A percentile compares a stretch with the other conserved stretches of the same genome.
Conservation (phyloP, 2,329 filamentous ascomycete species). For the Beauveria medogensis region DNA sequence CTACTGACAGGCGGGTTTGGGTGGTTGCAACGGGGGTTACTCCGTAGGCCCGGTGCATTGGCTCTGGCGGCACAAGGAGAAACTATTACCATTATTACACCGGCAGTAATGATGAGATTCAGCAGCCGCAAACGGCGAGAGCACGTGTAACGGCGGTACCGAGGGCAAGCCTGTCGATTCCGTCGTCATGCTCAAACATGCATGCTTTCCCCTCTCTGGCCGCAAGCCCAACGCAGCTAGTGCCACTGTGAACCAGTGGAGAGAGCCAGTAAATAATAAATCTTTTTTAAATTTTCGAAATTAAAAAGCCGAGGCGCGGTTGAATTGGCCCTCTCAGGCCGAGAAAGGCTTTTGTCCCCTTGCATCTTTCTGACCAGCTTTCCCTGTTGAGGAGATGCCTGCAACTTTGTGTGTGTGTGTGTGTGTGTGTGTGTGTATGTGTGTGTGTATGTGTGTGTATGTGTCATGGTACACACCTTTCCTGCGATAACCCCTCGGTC, state of each 20-base stretch:
- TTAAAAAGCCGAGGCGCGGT: constrained; percentile 5
- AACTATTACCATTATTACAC: too few relatives aligned
- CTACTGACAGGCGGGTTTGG: not conserved
- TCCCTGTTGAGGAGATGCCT: not conserved
- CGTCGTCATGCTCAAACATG: not conserved
- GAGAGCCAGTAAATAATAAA: not conserved
- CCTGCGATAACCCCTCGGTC: not conserved
- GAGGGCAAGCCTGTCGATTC: too few relatives aligned
- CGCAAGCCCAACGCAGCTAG: too few relatives aligned
- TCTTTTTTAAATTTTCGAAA: not conserved
- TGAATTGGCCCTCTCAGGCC: not conserved
- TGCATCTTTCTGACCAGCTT: not conserved
- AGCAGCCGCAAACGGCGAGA: too few relatives aligned
- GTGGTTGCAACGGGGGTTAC: not conserved
- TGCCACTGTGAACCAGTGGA: not conserved
- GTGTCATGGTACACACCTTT: not conserved
- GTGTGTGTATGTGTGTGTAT: not conserved
- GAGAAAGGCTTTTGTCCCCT: not conserved
- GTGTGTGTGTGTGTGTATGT: not conserved
- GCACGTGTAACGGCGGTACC: too few relatives aligned
- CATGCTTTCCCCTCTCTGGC: too few relatives aligned
- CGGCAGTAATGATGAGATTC: too few relatives aligned
- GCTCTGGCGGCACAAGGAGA: not conserved
- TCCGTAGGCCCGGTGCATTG: not conserved
- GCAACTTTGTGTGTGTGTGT: not conserved